Base-by-base conservation (phyloP, 805 yeast genomes). In the Wickerhamiella vanderwaltii region DNA sequence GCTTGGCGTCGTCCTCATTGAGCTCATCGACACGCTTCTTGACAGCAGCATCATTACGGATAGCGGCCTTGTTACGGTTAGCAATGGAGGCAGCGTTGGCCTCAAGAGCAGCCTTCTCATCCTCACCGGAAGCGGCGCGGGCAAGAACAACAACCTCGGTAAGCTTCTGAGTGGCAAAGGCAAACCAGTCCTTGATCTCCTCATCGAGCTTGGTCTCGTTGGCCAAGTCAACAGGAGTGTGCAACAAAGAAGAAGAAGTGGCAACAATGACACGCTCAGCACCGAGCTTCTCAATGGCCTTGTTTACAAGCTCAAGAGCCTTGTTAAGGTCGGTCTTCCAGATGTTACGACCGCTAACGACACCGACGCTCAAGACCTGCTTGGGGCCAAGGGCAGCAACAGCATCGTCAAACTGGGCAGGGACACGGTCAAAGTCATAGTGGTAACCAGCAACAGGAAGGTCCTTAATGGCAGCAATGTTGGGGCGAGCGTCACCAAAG, bases 401-500 rank as follows among this genome's bases (percentile, higher is more conserved):
- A 56, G 83, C 94, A 44, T 76, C 83, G 45, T 84, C 88, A 53
- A 91, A 77, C 75, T 91, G 98, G 66, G 84, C 94, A 60, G 97
- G 95, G 55, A 76, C 80, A 74, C 96, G 86, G 66, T 77, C 88
- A 58, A 85, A 84, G 72, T 91, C 98, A 62, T 82, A 83, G 76
- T 91, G 98, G 82, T 79, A 74, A 67, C 93, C 95, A 53, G 87
- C 70, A 56, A 91, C 95, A 59, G 95, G 94, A 64, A 91, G 76
- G 55, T 74, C 79, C 72, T 80, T 77, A 69, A 91, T 72, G 56
- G 95, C 87, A 53, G 68, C 70, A 63, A 87, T 69, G 83, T 91
- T 91, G 71, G 97, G 97, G 70, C 86, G 80, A 58, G 84, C 95
- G 60, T 93, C 95, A 73, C 98, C 98, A 65, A 91, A 91, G 78